phyloP scores from a whole-genome alignment of 768 basidiomycete genomes.

The Cyathus striatus region DNA sequence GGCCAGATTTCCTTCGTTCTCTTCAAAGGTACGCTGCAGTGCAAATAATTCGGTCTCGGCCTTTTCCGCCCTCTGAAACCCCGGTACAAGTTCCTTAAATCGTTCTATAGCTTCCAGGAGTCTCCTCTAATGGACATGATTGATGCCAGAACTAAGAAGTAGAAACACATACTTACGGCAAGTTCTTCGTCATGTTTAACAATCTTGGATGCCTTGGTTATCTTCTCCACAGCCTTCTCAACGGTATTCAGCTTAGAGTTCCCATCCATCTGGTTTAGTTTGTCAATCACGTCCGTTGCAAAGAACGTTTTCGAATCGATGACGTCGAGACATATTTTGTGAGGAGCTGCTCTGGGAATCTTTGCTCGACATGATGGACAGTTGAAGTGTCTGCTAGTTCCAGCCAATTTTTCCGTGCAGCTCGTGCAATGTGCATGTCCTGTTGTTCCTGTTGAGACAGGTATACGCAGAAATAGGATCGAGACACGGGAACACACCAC shows the following conservation, averaged over 20 bases:
- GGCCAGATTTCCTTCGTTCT: no score
- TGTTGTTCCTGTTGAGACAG: no score
- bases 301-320: slow-evolving; percentile 17
- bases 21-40: no score
- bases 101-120: neutral
- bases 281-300: slow-evolving; percentile 20
- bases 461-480: no score
- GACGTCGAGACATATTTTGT: slow-evolving; percentile 13
- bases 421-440: neutral
- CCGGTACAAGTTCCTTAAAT: slow-evolving; percentile 1
- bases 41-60: no score
- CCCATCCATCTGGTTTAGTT: slow-evolving; percentile 26
- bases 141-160: neutral
- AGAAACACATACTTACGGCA: neutral
- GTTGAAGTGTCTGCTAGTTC: neutral
- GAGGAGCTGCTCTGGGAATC: neutral
- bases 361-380: neutral
- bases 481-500: no score
- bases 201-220: slow-evolving; percentile 21
- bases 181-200: slow-evolving; percentile 14
- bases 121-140: neutral
- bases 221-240: slow-evolving; percentile 25
- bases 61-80: no score
- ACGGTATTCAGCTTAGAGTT: slow-evolving; percentile 29
- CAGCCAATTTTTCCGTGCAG: neutral